A percentile compares a stretch with the other conserved stretches of the same genome.
phyloP scores from a whole-genome alignment of 352 stramenopile species.

The Phytophthora pistaciae region DNA sequence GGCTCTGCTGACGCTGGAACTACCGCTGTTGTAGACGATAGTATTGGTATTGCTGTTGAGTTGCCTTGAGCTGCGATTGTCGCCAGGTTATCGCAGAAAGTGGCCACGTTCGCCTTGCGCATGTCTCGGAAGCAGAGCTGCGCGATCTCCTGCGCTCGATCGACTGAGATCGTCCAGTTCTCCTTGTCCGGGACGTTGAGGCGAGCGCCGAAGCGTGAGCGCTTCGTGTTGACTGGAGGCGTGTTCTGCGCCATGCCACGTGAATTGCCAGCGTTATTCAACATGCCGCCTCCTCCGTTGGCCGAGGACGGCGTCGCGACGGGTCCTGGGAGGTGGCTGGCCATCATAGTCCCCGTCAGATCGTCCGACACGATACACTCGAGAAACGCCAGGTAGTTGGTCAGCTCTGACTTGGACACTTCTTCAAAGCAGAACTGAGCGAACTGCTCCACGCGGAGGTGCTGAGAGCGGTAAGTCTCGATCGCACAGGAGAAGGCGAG shows the following conservation, averaged over 20 bases:
- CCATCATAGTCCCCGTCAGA: slow-evolving; percentile 22
- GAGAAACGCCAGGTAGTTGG: slow-evolving; percentile 78
- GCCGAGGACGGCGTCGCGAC: slow-evolving; percentile 12
- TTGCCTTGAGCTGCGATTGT: slow-evolving; percentile 53
- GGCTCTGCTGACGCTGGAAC: background rate
- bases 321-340: slow-evolving; percentile 9
- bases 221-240: slow-evolving; percentile 39
- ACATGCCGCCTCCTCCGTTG: background rate
- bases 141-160: slow-evolving; percentile 71
- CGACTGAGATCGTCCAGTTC: slow-evolving; percentile 69
- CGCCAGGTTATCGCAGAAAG: slow-evolving; percentile 75
- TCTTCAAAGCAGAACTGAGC: slow-evolving; percentile 84
- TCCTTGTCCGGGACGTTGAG: slow-evolving; percentile 76
- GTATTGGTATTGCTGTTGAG: slow-evolving; percentile 38
- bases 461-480: slow-evolving; percentile 69
- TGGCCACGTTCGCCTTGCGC: slow-evolving; percentile 62
- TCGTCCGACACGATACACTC: slow-evolving; percentile 81
- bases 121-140: slow-evolving; percentile 80
- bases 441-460: slow-evolving; percentile 82
- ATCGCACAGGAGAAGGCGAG: slow-evolving; percentile 78
- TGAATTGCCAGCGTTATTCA: slow-evolving; percentile 9
- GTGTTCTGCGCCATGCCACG: slow-evolving; percentile 18
- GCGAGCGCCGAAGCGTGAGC: slow-evolving; percentile 57
- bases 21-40: background rate
- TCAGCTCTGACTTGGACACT: slow-evolving; percentile 54